These are phyloP conservation scores for Puccinia coronata DNA, from an alignment of 1,284 basidiomycete species.

Conservation along the genomic window DNA sequence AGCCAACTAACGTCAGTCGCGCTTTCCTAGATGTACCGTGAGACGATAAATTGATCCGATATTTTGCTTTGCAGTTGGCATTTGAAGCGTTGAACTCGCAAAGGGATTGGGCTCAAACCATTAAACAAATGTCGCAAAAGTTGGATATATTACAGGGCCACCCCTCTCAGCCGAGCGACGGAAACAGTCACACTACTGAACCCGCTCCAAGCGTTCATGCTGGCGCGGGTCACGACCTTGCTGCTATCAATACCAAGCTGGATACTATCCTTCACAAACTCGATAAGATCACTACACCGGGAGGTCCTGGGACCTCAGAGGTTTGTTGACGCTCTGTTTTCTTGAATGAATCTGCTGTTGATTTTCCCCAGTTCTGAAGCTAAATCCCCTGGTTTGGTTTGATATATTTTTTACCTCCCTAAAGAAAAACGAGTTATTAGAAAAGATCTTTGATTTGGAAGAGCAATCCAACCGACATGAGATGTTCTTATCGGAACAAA, in stretches of 20 bases:
- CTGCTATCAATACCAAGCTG: conserved; percentile 23
- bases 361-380: not conserved
- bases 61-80: conserved; percentile 14
- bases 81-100: conserved; percentile 41
- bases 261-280: conserved; percentile 32
- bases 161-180: not conserved
- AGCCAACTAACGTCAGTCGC: conserved; percentile 24
- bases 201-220: not conserved
- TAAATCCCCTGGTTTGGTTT: not conserved
- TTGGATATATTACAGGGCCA: conserved; percentile 16
- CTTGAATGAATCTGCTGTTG: not conserved
- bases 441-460: conserved; percentile 37
- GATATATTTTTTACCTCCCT: not conserved
- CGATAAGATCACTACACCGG: not conserved
- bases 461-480: conserved; percentile 35
- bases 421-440: conserved; percentile 18
- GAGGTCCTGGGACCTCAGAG: conserved; percentile 18
- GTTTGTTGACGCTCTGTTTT: not conserved
- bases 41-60: not conserved
- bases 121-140: conserved; percentile 27
- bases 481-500: conserved; percentile 41
- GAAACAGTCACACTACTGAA: not conserved
- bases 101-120: conserved; percentile 30
- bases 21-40: not conserved
- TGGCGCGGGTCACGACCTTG: not conserved